phyloP scores from a whole-genome alignment of 2,329 filamentous ascomycete species.

The Ceratocystiopsis brevicomis region DNA sequence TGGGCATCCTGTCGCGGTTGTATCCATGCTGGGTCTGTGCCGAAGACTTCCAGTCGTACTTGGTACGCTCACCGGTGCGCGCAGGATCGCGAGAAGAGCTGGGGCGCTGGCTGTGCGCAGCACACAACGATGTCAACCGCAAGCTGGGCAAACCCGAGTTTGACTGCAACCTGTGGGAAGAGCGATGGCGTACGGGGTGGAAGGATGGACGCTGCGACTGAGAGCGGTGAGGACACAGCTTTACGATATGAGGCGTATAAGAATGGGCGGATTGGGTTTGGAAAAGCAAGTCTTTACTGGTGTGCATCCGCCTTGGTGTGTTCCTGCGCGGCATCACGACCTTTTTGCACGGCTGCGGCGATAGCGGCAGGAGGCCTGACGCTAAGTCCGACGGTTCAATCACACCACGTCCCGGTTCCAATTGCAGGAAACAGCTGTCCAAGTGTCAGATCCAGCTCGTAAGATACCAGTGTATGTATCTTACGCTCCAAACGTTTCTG shows the following conservation, averaged over 20 bases:
- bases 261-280: too few relatives aligned
- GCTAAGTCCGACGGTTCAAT: neutral
- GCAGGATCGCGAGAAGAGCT: conserved; percentile 47
- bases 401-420: neutral
- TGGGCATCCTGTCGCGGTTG: conserved; percentile 61
- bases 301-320: neutral
- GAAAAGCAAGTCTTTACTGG: too few relatives aligned
- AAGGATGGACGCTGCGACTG: conserved; percentile 45
- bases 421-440: neutral
- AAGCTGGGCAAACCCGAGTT: conserved; percentile 85
- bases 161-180: conserved; percentile 79
- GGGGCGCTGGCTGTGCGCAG: conserved; percentile 66
- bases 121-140: conserved; percentile 70
- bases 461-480: too few relatives aligned
- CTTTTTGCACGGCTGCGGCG: neutral
- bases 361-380: neutral
- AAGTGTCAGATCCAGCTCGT: neutral
- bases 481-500: neutral
- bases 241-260: neutral
- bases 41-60: conserved; percentile 72
- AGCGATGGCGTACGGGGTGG: conserved; percentile 88
- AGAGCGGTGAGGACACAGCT: neutral
- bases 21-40: conserved; percentile 96
- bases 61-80: conserved; percentile 49
- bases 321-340: too few relatives aligned